Evolutionary conservation across 2,329 filamentous ascomycete genomes (phyloP).

Genomic region (Epicoccum nigrum): DNA sequence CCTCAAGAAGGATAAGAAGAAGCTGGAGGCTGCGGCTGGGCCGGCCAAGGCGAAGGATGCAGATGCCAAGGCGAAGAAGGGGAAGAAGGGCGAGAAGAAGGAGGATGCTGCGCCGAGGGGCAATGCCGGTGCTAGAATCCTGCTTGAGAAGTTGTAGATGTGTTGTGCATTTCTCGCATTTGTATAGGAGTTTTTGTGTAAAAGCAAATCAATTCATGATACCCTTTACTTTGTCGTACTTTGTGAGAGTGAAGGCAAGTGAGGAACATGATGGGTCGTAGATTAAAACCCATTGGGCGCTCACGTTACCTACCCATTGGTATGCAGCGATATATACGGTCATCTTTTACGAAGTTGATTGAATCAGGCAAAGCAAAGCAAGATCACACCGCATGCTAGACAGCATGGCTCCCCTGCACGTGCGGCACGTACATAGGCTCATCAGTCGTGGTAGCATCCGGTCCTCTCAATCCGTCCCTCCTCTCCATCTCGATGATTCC

Average conservation of each 20-base stretch:
- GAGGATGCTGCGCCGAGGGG: slow-evolving; percentile 43
- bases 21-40: slow-evolving; percentile 69
- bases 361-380: no score
- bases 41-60: slow-evolving; percentile 28
- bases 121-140: slow-evolving; percentile 55
- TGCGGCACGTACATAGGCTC: slow-evolving; percentile 8
- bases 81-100: slow-evolving; percentile 49
- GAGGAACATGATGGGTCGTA: background rate
- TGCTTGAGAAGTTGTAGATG: slow-evolving; percentile 51
- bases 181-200: slow-evolving; percentile 9
- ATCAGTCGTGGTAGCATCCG: slow-evolving; percentile 3
- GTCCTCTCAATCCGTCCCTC: slow-evolving; percentile 3
- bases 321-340: background rate
- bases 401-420: slow-evolving; percentile 3
- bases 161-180: slow-evolving; percentile 1
- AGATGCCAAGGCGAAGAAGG: slow-evolving; percentile 38
- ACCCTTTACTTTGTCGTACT: background rate
- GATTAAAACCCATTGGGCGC: no score
- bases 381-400: no score
- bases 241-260: background rate
- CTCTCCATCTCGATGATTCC: slow-evolving; percentile 20
- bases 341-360: no score
- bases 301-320: background rate
- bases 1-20: slow-evolving; percentile 75
- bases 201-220: slow-evolving; percentile 17